Base-by-base conservation (phyloP, 108 stramenopile genomes). In the Fragilariopsis cylindrus region DNA sequence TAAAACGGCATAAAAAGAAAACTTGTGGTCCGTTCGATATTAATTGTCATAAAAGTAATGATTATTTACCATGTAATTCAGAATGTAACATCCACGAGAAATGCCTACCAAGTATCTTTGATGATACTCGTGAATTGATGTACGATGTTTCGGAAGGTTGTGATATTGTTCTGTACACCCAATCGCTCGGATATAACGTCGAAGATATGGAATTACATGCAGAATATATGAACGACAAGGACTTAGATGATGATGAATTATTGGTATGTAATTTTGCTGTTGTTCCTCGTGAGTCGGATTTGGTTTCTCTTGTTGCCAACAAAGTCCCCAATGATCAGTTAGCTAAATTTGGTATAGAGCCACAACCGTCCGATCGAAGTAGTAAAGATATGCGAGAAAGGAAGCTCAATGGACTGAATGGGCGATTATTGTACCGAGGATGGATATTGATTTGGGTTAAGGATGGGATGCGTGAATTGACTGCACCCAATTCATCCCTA, bases 231-330 rank as follows among this genome's bases (percentile, higher is more conserved):
- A 86, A 90, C 60, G 86, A 86, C 6, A 70, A 63, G 48, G 69
- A 84, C 21, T 65, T 74, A 43, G 48, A 57, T 15, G 74, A 77
- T 52, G 65, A 68, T 53, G 85, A 89, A 53, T 78, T 79, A 5
- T 70, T 80, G 48, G 73, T 90, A 11, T 93, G 92, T 72, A 93
- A 88, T 48, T 66, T 93, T 60, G 92, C 92, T 43, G 85, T 91
- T 70, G 82, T 93, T 19, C 85, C 90, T 8, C 62, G 76, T 19
- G 87, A 86, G 60, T 88, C 87, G 39, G 71, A 68, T n/a, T 65
- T 93, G 62, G 90, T 87, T 2, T 55, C 79, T 44, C 48, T 67
- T 48, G 79, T 89, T 9, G 67, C 83, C n/a, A 43, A 48, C 12
- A 85, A 88, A 53, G 85, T 90, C 11, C 90, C 90, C 19, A 54